A percentile compares a stretch with the other conserved stretches of the same genome.
phyloP scores from a whole-genome alignment of 1,139 yeast species.

The Debaryomycetaceae sp. region DNA sequence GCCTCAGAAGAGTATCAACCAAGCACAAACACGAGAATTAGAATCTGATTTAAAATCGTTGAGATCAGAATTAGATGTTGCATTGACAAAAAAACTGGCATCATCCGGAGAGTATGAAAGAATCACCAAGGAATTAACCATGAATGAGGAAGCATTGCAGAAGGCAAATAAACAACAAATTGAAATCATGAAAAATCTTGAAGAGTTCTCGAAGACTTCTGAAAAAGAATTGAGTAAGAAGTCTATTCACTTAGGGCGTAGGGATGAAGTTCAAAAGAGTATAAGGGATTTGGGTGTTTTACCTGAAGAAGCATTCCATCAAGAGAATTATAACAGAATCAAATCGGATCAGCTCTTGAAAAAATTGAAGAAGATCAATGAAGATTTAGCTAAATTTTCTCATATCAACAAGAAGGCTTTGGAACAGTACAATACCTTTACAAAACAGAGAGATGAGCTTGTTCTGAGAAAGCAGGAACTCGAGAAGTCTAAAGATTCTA shows the following conservation, averaged over 20 bases:
- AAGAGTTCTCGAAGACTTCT: constrained; percentile 59
- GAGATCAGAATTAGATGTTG: constrained; percentile 20
- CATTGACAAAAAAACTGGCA: constrained; percentile 16
- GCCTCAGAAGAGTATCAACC: constrained; percentile 37
- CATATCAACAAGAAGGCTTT: constrained; percentile 90
- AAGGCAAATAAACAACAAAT: constrained; percentile 59
- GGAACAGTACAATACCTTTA: constrained; percentile 77
- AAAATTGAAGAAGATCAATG: constrained; percentile 56
- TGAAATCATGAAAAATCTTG: constrained; percentile 52
- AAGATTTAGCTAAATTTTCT: constrained; percentile 57
- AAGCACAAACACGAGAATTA: constrained; percentile 39
- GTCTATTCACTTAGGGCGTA: constrained; percentile 55
- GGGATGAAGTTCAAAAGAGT: constrained; percentile 69
- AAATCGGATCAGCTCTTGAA: constrained; percentile 53
- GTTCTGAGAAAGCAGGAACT: constrained; percentile 65
- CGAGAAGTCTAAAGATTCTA: constrained; percentile 66
- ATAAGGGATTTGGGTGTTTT: constrained; percentile 82
- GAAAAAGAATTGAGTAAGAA: constrained; percentile 68
- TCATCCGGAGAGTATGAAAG: constrained; percentile 20
- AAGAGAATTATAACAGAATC: constrained; percentile 37
- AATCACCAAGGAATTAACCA: constrained; percentile 30
- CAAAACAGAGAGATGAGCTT: constrained; percentile 68
- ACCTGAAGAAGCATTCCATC: constrained; percentile 77
- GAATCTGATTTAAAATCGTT: constrained; percentile 23
- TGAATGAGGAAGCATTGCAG: constrained; percentile 39